A percentile compares a stretch with the other conserved stretches of the same genome.
These are phyloP conservation scores for Astrephomene gubernaculifera DNA, from an alignment of 139 green algal species.

Conservation along the genomic window DNA sequence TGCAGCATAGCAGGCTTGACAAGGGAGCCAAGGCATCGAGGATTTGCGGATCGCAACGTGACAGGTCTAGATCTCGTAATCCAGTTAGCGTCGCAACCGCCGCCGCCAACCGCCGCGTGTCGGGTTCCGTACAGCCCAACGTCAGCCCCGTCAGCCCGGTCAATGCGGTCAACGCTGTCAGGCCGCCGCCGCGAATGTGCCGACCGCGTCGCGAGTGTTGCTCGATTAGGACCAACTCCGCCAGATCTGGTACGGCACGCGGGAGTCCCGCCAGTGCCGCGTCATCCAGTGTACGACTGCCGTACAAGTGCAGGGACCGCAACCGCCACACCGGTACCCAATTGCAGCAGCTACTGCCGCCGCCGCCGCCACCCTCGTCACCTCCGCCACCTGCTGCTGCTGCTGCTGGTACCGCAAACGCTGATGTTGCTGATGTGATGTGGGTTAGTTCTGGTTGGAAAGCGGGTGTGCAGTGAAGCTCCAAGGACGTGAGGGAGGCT, in stretches of 20 bases:
- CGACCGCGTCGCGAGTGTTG: background rate
- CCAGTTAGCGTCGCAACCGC: slow-evolving; percentile 17
- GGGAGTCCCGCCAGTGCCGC: slow-evolving; percentile 4
- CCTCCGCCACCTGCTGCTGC: background rate
- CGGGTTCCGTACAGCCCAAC: background rate
- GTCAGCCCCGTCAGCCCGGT: background rate
- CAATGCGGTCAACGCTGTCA: background rate
- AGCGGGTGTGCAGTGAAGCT: slow-evolving; percentile 2
- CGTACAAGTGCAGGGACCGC: background rate
- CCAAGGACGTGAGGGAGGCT: slow-evolving; percentile 16
- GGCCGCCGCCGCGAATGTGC: slow-evolving; percentile 5
- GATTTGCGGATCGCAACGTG: background rate
- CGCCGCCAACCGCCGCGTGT: background rate
- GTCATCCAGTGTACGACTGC: background rate
- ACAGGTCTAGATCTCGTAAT: slow-evolving; percentile 16
- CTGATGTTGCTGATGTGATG: background rate
- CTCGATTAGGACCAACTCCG: background rate
- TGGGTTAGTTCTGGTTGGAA: slow-evolving; percentile 31
- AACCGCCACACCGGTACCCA: background rate
- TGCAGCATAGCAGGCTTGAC: background rate
- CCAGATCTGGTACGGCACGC: background rate
- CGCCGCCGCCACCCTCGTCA: slow-evolving; percentile 6
- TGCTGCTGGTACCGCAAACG: background rate
- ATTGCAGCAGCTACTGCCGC: background rate
- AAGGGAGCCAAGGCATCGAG: slow-evolving; percentile 4